Evolutionary conservation across 2,329 filamentous ascomycete species (phyloP).

Genomic region (Lasiodiplodia hormozganensis): DNA sequence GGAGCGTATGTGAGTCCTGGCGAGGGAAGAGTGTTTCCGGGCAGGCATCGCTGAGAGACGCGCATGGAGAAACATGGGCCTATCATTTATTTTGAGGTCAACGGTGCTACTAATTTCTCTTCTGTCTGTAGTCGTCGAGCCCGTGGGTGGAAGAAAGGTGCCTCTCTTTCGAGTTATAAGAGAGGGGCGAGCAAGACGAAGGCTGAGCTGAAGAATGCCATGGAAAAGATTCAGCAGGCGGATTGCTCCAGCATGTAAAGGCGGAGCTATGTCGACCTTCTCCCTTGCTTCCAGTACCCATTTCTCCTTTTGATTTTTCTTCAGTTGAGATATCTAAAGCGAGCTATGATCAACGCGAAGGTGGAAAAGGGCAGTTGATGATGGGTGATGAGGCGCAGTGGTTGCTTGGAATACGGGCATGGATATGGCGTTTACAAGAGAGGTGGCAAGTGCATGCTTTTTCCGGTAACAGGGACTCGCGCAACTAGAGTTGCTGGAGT

Average conservation of each 20-base stretch:
- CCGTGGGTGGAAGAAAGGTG: neutral
- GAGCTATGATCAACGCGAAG: neutral
- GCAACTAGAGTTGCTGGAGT: neutral
- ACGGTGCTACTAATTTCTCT: neutral
- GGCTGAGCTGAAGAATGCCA: neutral
- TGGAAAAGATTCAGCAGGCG: neutral
- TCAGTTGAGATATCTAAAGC: neutral
- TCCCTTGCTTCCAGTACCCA: neutral
- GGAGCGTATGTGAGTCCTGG: constrained; percentile 20
- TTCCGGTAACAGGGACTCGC: neutral
- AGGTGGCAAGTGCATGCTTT: neutral
- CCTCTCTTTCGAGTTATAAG: neutral
- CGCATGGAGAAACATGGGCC: neutral
- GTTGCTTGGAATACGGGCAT: neutral
- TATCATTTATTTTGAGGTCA: neutral
- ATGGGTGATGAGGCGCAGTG: neutral
- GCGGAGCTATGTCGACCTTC: neutral
- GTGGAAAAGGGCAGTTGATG: neutral
- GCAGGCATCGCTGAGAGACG: constrained; percentile 5
- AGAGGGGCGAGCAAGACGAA: neutral
- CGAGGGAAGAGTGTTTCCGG: constrained; percentile 4
- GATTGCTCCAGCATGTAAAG: neutral
- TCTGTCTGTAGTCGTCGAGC: neutral
- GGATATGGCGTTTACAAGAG: neutral
- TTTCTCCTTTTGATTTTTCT: neutral